Base-by-base conservation (phyloP, 164 flowering plant species). In the Amborella trichopoda region DNA sequence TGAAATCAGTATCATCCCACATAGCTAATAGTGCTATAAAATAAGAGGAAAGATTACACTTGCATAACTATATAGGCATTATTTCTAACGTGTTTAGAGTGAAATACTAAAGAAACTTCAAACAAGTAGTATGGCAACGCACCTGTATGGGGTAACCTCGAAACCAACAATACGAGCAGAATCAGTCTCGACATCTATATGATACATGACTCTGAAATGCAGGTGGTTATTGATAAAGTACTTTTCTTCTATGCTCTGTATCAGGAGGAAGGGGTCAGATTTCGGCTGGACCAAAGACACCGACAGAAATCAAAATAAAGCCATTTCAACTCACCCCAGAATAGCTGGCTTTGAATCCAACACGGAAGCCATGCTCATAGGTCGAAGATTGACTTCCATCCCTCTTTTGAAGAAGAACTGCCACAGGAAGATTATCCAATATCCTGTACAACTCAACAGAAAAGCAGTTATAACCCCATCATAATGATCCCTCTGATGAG, bases 381-480 rank as follows among this genome's bases (percentile, higher is more conserved):
- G 56, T 44, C 33, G 64, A 45, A 25, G 74, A 54, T 43, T 56
- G 75, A 61, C 47, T 76, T 50, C 81, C 90, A 73, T 89, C 97
- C 53, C 80, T 77, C 60, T 80, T 78, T 66, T 69, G 77, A 46
- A 77, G 72, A 47, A 56, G 77, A 49, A 85, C 93, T 46, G 93
- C 97, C 63, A 89, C 95, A 44, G 97, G 97, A 62, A 89, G 95
- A 55, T 89, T 89, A 58, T 89, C 97, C 58, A 75, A 55, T 37
- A 75, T 72, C 80, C 80, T 75, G 65, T 23, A 48, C 12, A 23
- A 32, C 5, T 27, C 40, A 12, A 38, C 16, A 13, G 14, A 33
- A 33, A 33, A 33, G 12, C 16, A 11, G 2, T 11, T 33, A 33
- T 17, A 33, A 11, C 37, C 12, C 14, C 16, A 33, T 2, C 37